Evolutionary conservation across 371 early-diverging fungal genomes (phyloP), one percentile per base, ranked within the genome.

Genomic region (Mycotypha africana): DNA sequence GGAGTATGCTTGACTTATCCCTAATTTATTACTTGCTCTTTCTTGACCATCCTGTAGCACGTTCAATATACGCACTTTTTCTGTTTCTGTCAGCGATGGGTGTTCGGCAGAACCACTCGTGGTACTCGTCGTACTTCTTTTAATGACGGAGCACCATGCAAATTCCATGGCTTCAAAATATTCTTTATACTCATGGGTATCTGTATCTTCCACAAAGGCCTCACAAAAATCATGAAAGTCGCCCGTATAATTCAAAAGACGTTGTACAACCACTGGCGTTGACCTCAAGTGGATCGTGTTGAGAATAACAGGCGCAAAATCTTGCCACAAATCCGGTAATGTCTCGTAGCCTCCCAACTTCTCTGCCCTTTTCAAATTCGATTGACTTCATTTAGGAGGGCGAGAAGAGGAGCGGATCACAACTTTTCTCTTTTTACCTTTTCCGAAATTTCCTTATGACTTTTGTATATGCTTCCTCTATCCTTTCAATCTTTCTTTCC

Each of bases 171-270:
- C 58, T 2, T 52, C 51, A 40, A 56, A 67, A 38, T 56, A 67
- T 42, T 56, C 58, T 22, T 60, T 32, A 12, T 46, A 67, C 26
- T 51, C 58, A n/a, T 46, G 22, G n/a, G 44, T 24, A 30, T 63
- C 60, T 7, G 60, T 57, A 9, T 60, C 61, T 14, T 56, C 50
- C 20, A 58, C 42, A 35, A 55, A 67, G 1, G 52, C 64, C 11
- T 53, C 52, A 41, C 64, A 67, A 34, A 50, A 64, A 8, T 64
- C 68, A 35, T 67, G 64, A 35, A 67, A 67, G 24, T 63, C 58
- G n/a, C 51, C 47, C 4, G 68, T 64, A 11, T 56, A 45, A 19
- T 42, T 48, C 11, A 67, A 38, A 12, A 67, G 23, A 10, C 56
- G 46, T 20, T 67, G 68, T 14, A 67, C 49, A 9, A 51, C 47